These are phyloP conservation scores for Erucastrum elatum DNA, from an alignment of 345 rosid genomes.

Conservation along the genomic window DNA sequence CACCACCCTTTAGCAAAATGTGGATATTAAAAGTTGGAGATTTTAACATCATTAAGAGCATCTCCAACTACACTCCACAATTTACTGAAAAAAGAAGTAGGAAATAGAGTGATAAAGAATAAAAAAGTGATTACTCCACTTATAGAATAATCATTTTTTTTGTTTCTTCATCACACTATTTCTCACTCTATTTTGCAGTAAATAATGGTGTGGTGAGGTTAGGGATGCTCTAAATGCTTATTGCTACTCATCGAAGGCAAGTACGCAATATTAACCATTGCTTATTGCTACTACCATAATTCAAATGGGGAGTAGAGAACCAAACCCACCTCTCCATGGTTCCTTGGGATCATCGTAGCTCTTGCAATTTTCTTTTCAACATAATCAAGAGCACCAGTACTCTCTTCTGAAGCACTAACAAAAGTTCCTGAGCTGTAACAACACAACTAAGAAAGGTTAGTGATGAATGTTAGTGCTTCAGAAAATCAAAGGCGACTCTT, in stretches of 20 bases:
- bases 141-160: too few relatives aligned
- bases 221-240: neutral
- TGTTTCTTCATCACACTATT: too few relatives aligned
- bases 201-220: too few relatives aligned
- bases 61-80: too few relatives aligned
- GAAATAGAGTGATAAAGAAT: too few relatives aligned
- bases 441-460: constrained; percentile 7
- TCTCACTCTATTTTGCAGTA: too few relatives aligned
- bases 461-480: neutral
- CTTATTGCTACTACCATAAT: neutral
- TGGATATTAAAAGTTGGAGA: neutral
- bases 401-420: constrained; percentile 67
- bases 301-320: constrained; percentile 5
- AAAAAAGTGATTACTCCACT: too few relatives aligned
- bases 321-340: constrained; percentile 79
- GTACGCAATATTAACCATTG: neutral
- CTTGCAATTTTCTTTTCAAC: constrained; percentile 71
- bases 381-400: constrained; percentile 51
- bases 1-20: constrained; percentile 12
- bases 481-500: neutral
- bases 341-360: constrained; percentile 66
- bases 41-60: neutral
- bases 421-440: constrained; percentile 75
- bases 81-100: too few relatives aligned
- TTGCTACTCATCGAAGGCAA: constrained; percentile 6